A percentile compares a stretch with the other conserved stretches of the same genome.
These are phyloP conservation scores for Hirsutella rhossiliensis DNA, from an alignment of 2,329 filamentous ascomycete genomes.

Conservation along the genomic window DNA sequence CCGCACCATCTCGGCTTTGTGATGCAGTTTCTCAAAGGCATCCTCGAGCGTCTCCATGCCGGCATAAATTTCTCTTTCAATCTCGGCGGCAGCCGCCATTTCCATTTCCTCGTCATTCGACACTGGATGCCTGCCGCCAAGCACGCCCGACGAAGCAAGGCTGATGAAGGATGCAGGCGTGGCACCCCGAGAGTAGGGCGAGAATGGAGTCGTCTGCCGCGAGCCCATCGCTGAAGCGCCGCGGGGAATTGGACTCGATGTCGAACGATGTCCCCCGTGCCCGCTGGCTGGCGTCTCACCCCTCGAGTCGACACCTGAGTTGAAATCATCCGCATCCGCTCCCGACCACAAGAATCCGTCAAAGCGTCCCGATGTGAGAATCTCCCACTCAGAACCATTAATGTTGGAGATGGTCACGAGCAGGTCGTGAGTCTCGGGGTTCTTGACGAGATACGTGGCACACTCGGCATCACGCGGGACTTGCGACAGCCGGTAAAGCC, in stretches of 20 bases:
- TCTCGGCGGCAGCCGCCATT: slow-evolving; percentile 77
- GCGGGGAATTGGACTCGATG: slow-evolving; percentile 28
- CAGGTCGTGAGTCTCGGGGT: slow-evolving; percentile 71
- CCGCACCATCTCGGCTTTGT: slow-evolving; percentile 70
- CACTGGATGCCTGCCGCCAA: slow-evolving; percentile 46
- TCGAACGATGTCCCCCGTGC: slow-evolving; percentile 23
- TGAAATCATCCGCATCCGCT: slow-evolving; percentile 50
- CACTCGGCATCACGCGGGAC: slow-evolving; percentile 76
- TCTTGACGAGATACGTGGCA: slow-evolving; percentile 74
- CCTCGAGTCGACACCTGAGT: slow-evolving; percentile 34
- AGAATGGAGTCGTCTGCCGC: slow-evolving; percentile 35
- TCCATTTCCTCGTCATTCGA: slow-evolving; percentile 91
- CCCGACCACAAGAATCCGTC: slow-evolving; percentile 94
- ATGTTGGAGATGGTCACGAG: slow-evolving; percentile 81
- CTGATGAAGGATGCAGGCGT: slow-evolving; percentile 50
- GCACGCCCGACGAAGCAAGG: slow-evolving; percentile 33
- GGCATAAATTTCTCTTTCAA: slow-evolving; percentile 84
- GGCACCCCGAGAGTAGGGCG: slow-evolving; percentile 39
- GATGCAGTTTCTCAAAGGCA: slow-evolving; percentile 84
- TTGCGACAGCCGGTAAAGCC: slow-evolving; percentile 64
- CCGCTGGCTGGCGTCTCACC: slow-evolving; percentile 42
- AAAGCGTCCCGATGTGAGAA: slow-evolving; percentile 84
- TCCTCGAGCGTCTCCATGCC: slow-evolving; percentile 94
- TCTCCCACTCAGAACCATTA: slow-evolving; percentile 90
- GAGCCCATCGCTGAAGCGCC: slow-evolving; percentile 29